These are phyloP conservation scores for Apiospora malaysiana DNA, from an alignment of 2,329 filamentous ascomycete genomes.

Conservation along the genomic window DNA sequence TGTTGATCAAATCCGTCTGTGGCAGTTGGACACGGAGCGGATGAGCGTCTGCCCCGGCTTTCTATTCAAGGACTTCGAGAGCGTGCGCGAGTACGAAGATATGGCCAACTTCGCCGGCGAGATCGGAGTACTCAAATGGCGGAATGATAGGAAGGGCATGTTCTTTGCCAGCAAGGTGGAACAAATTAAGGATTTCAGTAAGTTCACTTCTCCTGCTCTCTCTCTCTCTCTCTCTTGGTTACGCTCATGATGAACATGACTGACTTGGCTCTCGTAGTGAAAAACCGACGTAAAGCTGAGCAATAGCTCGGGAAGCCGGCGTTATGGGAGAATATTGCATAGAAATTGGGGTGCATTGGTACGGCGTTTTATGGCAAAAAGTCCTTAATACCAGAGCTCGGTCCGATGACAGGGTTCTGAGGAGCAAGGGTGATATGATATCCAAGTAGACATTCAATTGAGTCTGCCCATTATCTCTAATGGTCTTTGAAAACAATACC, in stretches of 20 bases:
- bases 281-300: constrained; percentile 22
- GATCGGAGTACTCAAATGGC: constrained; percentile 89
- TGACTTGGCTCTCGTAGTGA: background rate
- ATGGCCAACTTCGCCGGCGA: constrained; percentile 83
- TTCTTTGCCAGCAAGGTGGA: constrained; percentile 95
- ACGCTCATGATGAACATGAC: background rate
- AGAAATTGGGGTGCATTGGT: background rate
- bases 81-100: constrained; percentile 70
- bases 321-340: background rate
- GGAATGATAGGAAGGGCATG: constrained; percentile 76
- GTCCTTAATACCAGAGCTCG: background rate
- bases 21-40: constrained; percentile 96
- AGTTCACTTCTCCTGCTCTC: background rate
- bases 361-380: constrained; percentile 1
- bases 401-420: background rate
- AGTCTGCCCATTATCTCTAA: background rate
- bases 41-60: constrained; percentile 86
- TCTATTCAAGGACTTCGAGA: constrained; percentile 87
- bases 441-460: constrained; percentile 17
- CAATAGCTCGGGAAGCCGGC: background rate
- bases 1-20: constrained; percentile 94
- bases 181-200: constrained; percentile 77
- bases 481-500: background rate
- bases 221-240: background rate
- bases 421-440: constrained; percentile 8